Base-by-base conservation (phyloP, 2,329 filamentous ascomycete species). In the Coniella vitis region DNA sequence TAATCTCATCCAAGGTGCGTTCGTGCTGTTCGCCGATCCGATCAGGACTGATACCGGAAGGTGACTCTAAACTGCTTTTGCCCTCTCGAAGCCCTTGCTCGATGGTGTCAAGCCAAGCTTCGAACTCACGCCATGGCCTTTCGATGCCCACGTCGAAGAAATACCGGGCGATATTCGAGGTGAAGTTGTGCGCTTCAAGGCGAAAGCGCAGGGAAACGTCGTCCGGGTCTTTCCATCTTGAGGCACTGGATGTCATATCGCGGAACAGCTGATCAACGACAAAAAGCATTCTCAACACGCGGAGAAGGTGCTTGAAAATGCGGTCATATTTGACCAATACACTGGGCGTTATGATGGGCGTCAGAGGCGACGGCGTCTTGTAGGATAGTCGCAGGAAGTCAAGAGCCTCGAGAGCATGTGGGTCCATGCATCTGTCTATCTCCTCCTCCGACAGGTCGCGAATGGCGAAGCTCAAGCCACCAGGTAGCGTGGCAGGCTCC, bases 321-420 rank as follows among this genome's bases (percentile, higher is more conserved):
- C 76, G 74, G 63, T 97, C 93, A 60, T 96, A 97, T 57, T 89
- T 89, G 47, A 81, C 71, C 10, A 97, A 68, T 1, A 84, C 76
- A 0, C 73, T 64, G 0, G 81, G 73, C 0, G 88, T 90, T 37
- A 98, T 83, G 53, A 97, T 75, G 0, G 82, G 73, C 36, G 83
- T 74, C 0, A 97, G 71, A 1, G 87, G 80, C 0, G 77, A 65
- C 0, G 90, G 85, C 0, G 90, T 76, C 36, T 84, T 86, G 66
- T 96, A 97, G 39, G 90, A 86, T 7, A 98, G 70, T 2, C 88
- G 81, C 14, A 98, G 72, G 60, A 98, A 97, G 65, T 97, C 93
- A n/a, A 97, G 73, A 0, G 93, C 93, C 61, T 91, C 83, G 16
- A 97, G 75, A 0, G 84, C 86, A 61, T 87, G 78, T 0, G 89